Evolutionary conservation across 345 rosid species (phyloP).

Genomic region (Conringia planisiliqua): DNA sequence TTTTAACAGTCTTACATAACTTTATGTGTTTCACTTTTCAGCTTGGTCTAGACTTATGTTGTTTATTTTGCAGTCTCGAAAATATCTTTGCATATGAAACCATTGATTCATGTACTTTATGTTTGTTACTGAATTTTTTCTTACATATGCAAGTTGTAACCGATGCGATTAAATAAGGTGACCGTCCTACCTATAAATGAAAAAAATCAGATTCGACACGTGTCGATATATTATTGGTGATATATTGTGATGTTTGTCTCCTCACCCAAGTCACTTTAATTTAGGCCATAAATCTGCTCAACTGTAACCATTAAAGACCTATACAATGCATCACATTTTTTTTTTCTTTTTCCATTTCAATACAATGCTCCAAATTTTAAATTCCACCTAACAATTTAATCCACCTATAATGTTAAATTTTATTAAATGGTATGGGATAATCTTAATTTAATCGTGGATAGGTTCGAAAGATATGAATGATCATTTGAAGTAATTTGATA

Average conservation of each 20-base stretch:
- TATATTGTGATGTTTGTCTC: constrained; percentile 19
- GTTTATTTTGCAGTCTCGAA: background rate
- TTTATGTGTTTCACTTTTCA: background rate
- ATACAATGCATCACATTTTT: constrained; percentile 21
- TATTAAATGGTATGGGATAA: background rate
- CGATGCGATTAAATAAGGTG: constrained; percentile 22
- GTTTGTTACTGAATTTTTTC: background rate
- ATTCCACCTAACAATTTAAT: background rate
- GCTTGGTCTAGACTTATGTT: background rate
- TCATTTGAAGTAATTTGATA: background rate
- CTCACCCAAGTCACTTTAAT: constrained; percentile 33
- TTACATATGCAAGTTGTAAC: constrained; percentile 18
- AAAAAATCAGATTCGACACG: background rate
- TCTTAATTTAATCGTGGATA: background rate
- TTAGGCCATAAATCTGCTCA: constrained; percentile 23
- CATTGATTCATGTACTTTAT: background rate
- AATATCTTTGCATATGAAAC: background rate
- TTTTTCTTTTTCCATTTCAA: background rate
- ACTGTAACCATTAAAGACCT: constrained; percentile 27
- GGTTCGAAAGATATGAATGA: background rate
- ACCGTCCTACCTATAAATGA: constrained; percentile 32
- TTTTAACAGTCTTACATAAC: background rate
- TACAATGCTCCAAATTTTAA: background rate
- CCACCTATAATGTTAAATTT: background rate
- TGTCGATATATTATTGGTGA: background rate